Evolutionary conservation across 768 basidiomycete genomes (phyloP), one percentile per base, ranked within the genome.

Genomic region (Mycena crocata): DNA sequence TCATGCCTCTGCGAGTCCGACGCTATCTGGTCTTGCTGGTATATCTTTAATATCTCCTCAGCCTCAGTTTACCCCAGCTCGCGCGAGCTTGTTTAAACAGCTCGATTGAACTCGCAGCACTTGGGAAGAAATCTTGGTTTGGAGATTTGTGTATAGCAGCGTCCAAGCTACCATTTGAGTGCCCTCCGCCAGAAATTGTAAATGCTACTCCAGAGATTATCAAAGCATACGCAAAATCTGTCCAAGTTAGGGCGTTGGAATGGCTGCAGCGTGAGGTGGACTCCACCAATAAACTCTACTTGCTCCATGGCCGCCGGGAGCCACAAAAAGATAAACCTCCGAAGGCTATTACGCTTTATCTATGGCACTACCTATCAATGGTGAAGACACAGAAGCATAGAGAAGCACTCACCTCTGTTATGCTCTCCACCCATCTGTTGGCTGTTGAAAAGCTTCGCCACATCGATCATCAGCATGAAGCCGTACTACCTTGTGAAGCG

Each of bases 1-100:
- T 52, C 10, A 37, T 52, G 31, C 51, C 51, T 34, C 51, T 52
- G 9, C 34, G 51, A n/a, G n/a, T 52, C 31, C 51, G 17, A 14
- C 56, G 56, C 15, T 69, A 71, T 4, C 35, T 54, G 10, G 23
- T 70, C 72, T 72, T 59, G 75, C 76, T 13, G 72, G 73, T 23
- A 24, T 77, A 73, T 54, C 64, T 73, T 12, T 31, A 28, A 13
- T 75, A 73, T 44, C 35, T 74, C 15, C 32, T 69, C 5, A 26
- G 15, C 9, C 68, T 35, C 6, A 28, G 54, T 6, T 2, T 13
- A 7, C 26, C 44, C 9, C 44, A 21, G 5, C 24, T 46, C 15
- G 58, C 46, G 4, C 48, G 58, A 4, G 31, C 46, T 17, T 50
- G 45, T 23, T 23, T 59, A 3, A 23, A 45, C 19, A 50, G 48